Base-by-base conservation (phyloP, 2,329 filamentous ascomycete species). In the Pseudogymnoascus sp. region DNA sequence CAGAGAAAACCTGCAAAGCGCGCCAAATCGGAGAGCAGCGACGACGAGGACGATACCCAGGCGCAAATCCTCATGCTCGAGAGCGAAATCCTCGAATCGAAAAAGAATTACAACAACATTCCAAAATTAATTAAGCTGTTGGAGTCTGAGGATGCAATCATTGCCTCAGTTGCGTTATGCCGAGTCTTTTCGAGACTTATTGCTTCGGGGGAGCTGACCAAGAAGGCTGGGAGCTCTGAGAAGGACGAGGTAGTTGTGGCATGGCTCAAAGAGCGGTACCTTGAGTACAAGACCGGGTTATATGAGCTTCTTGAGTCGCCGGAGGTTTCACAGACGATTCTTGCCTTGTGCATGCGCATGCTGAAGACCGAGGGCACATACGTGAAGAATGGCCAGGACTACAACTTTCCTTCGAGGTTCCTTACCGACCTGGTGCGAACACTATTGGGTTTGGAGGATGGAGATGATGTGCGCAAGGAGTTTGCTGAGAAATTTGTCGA, bases 71-170 rank as follows among this genome's bases (percentile, higher is more conserved):
- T 93, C 41, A 76, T 84, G 60, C 81, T 97, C 60, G 92, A 97
- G 76, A 80, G 84, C 65, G 87, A 89, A 62, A 91, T 97, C 61
- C 76, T 91, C 64, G 87, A 94, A 73, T 96, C 91, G 58, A 89
- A 86, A 70, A 90, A 91, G 73, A 84, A 96, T 75, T 96, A 95
- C 80, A 96, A 96, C 78, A 91, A 96, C 71, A 93, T 97, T 69
- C 81, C 84, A 6, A 83, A 81, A 9, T 76, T 97, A 37, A 78
- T 96, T 50, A 80, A 80, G 41, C 81, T 85, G 68, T 75, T 84
- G 37, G 77, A 81, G 15, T 73, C 77, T 1, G 82, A 87, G 43
- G 78, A 83, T 3, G 79, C 83, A 9, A 77, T 90, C 53, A 76
- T 89, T 35, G 89, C 91, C 0, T 84, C 87, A 0, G 86, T 97